Conservation (phyloP, 2,329 filamentous ascomycete species). For the Ciborinia camelliae region DNA sequence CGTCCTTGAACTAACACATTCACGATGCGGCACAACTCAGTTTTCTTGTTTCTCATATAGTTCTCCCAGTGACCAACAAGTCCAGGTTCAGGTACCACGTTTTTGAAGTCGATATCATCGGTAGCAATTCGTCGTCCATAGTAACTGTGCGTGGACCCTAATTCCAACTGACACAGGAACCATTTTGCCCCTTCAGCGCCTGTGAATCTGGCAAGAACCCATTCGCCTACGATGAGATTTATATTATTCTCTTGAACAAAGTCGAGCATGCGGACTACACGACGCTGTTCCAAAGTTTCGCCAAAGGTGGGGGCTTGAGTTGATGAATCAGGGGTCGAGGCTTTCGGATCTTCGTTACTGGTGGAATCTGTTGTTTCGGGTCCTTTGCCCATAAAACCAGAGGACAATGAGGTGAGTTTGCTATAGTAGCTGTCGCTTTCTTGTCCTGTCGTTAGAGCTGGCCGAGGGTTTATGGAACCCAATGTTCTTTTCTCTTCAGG, state of each 20-base stretch:
- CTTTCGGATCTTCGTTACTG: constrained; percentile 10
- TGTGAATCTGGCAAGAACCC: constrained; percentile 38
- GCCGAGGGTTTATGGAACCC: neutral
- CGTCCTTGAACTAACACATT: constrained; percentile 11
- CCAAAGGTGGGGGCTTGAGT: neutral
- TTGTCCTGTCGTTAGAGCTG: constrained; percentile 5
- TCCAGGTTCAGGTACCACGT: constrained; percentile 19
- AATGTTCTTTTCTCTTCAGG: constrained; percentile 23
- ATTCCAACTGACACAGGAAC: constrained; percentile 39
- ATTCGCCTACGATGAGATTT: constrained; percentile 36
- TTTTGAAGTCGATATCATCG: constrained; percentile 25
- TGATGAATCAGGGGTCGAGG: neutral
- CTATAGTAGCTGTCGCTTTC: constrained; percentile 15
- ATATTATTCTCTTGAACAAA: constrained; percentile 36
- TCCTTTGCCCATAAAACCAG: constrained; percentile 16
- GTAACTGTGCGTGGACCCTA: constrained; percentile 34
- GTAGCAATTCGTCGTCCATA: constrained; percentile 32
- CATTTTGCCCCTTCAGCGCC: constrained; percentile 36
- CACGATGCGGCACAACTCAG: constrained; percentile 20
- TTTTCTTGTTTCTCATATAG: constrained; percentile 28
- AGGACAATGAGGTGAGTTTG: constrained; percentile 10
- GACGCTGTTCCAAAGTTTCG: constrained; percentile 27
- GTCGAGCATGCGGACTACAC: constrained; percentile 34
- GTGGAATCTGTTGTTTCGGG: constrained; percentile 5
- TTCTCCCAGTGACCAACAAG: constrained; percentile 21